Evolutionary conservation across 2,329 filamentous ascomycete species (phyloP).

Genomic region (Bertia moriformis): DNA sequence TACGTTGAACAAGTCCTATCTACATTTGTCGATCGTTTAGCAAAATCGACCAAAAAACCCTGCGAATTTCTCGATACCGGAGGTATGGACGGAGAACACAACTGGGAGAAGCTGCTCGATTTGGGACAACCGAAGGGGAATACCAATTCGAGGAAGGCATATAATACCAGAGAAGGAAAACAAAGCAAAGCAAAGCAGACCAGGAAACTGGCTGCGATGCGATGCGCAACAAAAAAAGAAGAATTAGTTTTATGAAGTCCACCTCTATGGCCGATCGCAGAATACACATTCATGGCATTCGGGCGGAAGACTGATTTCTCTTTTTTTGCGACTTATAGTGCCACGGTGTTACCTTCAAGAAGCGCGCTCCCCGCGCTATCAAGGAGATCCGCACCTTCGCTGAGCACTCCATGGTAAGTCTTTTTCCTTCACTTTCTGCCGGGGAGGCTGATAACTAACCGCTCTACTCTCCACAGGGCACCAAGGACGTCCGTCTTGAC

Average conservation of each 20-base stretch:
- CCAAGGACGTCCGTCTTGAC: constrained; percentile 91
- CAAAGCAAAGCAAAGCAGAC: no score
- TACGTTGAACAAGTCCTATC: constrained; percentile 36
- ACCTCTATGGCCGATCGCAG: not conserved
- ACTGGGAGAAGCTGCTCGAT: no score
- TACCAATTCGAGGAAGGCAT: no score
- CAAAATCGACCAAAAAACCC: not conserved
- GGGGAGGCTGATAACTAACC: not conserved
- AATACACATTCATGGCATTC: not conserved
- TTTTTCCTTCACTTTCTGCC: not conserved
- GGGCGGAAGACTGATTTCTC: constrained; percentile 9
- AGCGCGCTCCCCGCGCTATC: constrained; percentile 93
- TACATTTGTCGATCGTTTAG: not conserved
- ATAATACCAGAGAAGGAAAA: no score
- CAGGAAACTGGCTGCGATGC: no score
- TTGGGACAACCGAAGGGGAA: no score
- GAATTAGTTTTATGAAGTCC: constrained; percentile 1
- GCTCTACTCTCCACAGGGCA: constrained; percentile 48
- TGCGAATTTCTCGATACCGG: not conserved
- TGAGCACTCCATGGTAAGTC: constrained; percentile 83
- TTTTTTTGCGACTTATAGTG: constrained; percentile 38
- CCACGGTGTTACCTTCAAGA: constrained; percentile 98
- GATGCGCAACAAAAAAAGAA: not conserved
- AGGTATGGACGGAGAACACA: constrained; percentile 1
- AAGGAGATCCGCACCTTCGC: constrained; percentile 99